phyloP scores from a whole-genome alignment of 768 basidiomycete species.

The Boletus sp. region DNA sequence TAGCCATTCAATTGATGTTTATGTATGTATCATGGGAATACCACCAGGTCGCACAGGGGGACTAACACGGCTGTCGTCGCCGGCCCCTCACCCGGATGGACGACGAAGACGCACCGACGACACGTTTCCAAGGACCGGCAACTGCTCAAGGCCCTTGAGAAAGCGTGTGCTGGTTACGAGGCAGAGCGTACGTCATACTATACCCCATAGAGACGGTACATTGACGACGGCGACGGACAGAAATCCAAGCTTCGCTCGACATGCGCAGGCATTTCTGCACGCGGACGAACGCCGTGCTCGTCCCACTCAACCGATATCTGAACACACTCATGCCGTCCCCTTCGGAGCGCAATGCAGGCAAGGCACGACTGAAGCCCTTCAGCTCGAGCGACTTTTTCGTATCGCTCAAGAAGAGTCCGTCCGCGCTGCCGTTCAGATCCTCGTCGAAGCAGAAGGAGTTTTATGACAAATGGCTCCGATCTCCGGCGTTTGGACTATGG shows the following conservation, averaged over 20 bases:
- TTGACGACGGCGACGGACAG: slow-evolving; percentile 34
- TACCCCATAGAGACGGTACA: background rate
- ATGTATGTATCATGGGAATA: background rate
- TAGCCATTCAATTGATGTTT: background rate
- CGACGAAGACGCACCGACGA: slow-evolving; percentile 73
- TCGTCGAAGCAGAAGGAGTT: slow-evolving; percentile 64
- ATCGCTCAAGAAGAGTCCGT: slow-evolving; percentile 68
- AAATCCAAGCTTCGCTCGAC: slow-evolving; percentile 57
- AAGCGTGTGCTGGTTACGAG: slow-evolving; percentile 49
- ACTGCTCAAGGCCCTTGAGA: slow-evolving; percentile 71
- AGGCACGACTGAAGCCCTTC: slow-evolving; percentile 62
- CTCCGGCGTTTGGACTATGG: slow-evolving; percentile 79
- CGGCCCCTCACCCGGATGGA: slow-evolving; percentile 73
- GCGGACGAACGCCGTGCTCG: slow-evolving; percentile 81
- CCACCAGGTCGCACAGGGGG: slow-evolving; percentile 5
- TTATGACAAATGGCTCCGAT: slow-evolving; percentile 74
- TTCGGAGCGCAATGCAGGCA: slow-evolving; percentile 35
- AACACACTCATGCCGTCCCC: slow-evolving; percentile 81
- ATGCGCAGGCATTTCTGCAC: slow-evolving; percentile 82
- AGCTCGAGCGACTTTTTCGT: slow-evolving; percentile 65
- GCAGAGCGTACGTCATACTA: slow-evolving; percentile 45
- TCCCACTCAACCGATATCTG: slow-evolving; percentile 90
- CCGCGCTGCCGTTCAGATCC: slow-evolving; percentile 73
- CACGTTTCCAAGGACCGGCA: slow-evolving; percentile 82
- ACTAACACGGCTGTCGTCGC: slow-evolving; percentile 15